Conservation (phyloP, 2,329 filamentous ascomycete genomes). For the Chaetomium strumarium region DNA sequence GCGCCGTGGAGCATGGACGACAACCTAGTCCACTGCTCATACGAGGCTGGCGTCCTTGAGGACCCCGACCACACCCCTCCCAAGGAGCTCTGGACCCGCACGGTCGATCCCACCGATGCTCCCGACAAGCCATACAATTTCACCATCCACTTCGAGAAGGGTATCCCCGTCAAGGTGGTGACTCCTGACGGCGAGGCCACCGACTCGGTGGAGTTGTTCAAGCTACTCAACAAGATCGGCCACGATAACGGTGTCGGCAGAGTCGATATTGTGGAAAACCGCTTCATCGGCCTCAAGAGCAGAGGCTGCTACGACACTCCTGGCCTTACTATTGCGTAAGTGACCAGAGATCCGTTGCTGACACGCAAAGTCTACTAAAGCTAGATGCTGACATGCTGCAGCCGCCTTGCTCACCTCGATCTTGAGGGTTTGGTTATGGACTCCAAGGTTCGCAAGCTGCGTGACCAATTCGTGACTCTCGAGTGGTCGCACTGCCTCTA, state of each 20-base stretch:
- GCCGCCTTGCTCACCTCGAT: conserved; percentile 40
- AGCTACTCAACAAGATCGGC: conserved; percentile 64
- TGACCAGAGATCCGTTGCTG: background rate
- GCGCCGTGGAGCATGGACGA: conserved; percentile 57
- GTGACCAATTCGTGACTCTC: conserved; percentile 52
- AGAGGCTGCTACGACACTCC: conserved; percentile 72
- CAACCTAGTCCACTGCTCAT: conserved; percentile 70
- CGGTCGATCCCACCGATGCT: conserved; percentile 60
- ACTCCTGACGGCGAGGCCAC: conserved; percentile 71
- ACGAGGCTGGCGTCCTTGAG: conserved; percentile 74
- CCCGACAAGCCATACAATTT: conserved; percentile 67
- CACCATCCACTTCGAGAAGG: conserved; percentile 63
- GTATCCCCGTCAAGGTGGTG: conserved; percentile 64
- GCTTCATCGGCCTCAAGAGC: conserved; percentile 66
- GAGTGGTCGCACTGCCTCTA: conserved; percentile 43
- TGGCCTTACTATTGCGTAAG: conserved; percentile 35
- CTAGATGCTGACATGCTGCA: conserved; percentile 8
- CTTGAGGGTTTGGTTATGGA: conserved; percentile 48
- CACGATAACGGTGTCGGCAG: conserved; percentile 68
- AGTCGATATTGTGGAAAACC: conserved; percentile 78
- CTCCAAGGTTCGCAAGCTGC: conserved; percentile 50
- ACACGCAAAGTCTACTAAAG: background rate
- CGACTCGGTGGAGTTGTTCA: conserved; percentile 66
- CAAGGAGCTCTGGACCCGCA: conserved; percentile 75
- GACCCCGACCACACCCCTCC: conserved; percentile 60